Evolutionary conservation across 768 basidiomycete species (phyloP), one percentile per base, ranked within the genome.

Genomic region (Trametes coccinea): DNA sequence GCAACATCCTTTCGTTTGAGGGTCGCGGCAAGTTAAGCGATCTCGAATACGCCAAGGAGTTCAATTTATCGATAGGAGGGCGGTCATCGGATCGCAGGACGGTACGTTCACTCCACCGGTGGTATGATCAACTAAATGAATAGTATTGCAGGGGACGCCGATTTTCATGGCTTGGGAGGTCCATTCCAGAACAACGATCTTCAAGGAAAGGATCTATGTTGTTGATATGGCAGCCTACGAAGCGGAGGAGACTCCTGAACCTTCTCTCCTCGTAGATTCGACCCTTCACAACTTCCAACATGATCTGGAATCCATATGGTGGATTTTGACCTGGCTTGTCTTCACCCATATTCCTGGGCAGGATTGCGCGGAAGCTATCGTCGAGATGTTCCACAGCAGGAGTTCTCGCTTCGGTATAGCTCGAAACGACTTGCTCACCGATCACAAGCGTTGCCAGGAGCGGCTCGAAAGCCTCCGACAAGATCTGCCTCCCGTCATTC

Each of bases 311-410:
- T 56, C 55, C 55, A 44, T 56, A 22, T 48, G 47, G 46, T 56
- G 55, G 55, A 40, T 56, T 9, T 2, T 48, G 54, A 37, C 44
- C 3, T 56, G 54, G 54, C 44, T 56, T 31, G 44, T 46, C 22
- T 45, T 56, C 54, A 56, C 54, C n/a, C 54, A 46, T 37, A 56
- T 56, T 16, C 17, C 34, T 40, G 54, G 45, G 46, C 54, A 56
- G 31, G 9, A 56, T n/a, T 56, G 45, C 33, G 33, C 44, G 31
- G 3, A 56, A 11, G 22, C 22, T 31, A 22, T n/a, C 11, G 45
- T 16, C 17, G 6, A 46, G n/a, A 6, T 56, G 33, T 56, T 47
- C 9, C 54, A 34, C 22, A 56, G 44, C 45, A 56, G 10, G 10
- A 17, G n/a, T 17, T 17, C 37, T 39, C 4, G n/a, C 7, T 52